A percentile compares a stretch with the other conserved stretches of the same genome.
phyloP scores from a whole-genome alignment of 1,284 basidiomycete species.

The Sporisorium reilianum region DNA sequence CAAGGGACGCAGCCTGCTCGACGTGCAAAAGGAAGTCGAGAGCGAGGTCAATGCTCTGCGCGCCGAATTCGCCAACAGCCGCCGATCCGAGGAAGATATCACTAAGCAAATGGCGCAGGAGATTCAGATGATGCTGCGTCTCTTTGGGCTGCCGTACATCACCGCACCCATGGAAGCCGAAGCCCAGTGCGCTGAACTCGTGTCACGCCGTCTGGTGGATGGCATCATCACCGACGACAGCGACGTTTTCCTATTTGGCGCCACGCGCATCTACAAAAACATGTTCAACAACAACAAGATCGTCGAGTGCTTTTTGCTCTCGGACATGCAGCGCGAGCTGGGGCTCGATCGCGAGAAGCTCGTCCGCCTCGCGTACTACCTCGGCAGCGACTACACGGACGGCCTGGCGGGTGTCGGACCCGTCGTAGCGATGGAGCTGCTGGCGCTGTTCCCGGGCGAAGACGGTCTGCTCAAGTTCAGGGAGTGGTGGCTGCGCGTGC shows the following conservation, averaged over 20 bases:
- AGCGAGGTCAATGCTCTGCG: constrained; percentile 87
- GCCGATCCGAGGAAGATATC: constrained; percentile 94
- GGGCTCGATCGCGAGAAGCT: constrained; percentile 88
- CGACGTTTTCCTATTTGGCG: constrained; percentile 98
- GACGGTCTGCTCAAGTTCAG: constrained; percentile 87
- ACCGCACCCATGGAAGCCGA: constrained; percentile 99
- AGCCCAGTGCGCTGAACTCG: constrained; percentile 95
- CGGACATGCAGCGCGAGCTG: constrained; percentile 88
- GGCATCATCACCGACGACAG: constrained; percentile 99
- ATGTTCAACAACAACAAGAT: constrained; percentile 99
- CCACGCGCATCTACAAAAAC: constrained; percentile 92
- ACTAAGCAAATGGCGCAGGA: constrained; percentile 94
- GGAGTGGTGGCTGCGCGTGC: constrained; percentile 96
- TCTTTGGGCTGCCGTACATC: constrained; percentile 97
- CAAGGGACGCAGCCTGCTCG: constrained; percentile 71
- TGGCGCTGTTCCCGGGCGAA: constrained; percentile 68
- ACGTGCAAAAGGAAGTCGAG: constrained; percentile 88
- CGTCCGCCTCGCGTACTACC: constrained; percentile 87
- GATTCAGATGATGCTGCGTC: constrained; percentile 84
- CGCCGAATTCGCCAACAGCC: constrained; percentile 84
- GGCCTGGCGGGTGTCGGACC: constrained; percentile 94
- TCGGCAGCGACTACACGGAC: constrained; percentile 98
- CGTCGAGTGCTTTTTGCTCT: constrained; percentile 90
- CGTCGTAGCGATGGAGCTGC: constrained; percentile 89
- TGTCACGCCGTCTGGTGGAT: constrained; percentile 86